Evolutionary conservation across 192 early-diverging fungal species (phyloP).

Genomic region (Entomortierella lignicola): DNA sequence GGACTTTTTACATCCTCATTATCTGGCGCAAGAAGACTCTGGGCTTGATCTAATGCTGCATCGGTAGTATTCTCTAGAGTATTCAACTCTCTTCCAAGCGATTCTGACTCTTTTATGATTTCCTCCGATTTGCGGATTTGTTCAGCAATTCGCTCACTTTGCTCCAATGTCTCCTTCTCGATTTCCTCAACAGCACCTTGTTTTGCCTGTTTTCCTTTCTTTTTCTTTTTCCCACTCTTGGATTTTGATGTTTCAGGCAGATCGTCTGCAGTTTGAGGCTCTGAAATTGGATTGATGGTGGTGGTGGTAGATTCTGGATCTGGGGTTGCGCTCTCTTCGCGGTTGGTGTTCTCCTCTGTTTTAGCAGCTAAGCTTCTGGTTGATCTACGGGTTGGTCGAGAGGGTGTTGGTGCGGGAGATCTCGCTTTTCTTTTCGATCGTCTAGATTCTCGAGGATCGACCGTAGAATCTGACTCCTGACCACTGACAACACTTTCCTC

Average conservation of each 20-base stretch:
- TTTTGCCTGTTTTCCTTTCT: slow-evolving; percentile 23
- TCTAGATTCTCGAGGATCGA: slow-evolving; percentile 14
- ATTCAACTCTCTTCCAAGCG: background rate
- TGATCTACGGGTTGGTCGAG: slow-evolving; percentile 18
- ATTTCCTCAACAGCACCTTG: slow-evolving; percentile 5
- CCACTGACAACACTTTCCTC: slow-evolving; percentile 18
- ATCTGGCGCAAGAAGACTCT: background rate
- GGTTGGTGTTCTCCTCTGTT: background rate
- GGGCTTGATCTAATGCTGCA: background rate
- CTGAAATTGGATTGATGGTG: background rate
- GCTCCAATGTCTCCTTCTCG: slow-evolving; percentile 2
- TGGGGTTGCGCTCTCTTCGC: background rate
- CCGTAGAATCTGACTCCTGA: slow-evolving; percentile 15
- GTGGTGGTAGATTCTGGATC: background rate
- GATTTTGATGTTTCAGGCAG: background rate
- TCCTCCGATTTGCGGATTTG: slow-evolving; percentile 22
- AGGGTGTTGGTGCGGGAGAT: slow-evolving; percentile 1
- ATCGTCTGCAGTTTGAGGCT: background rate
- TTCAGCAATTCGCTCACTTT: slow-evolving; percentile 18
- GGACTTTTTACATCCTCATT: slow-evolving; percentile 3
- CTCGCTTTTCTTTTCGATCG: slow-evolving; percentile 10
- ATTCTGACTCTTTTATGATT: slow-evolving; percentile 22
- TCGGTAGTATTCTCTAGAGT: background rate
- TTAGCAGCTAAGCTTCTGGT: slow-evolving; percentile 26
- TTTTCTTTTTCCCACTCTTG: slow-evolving; percentile 23